A percentile compares a stretch with the other conserved stretches of the same genome.
Evolutionary conservation across 2,329 filamentous ascomycete genomes (phyloP).

Genomic region (Zymoseptoria passerinii): DNA sequence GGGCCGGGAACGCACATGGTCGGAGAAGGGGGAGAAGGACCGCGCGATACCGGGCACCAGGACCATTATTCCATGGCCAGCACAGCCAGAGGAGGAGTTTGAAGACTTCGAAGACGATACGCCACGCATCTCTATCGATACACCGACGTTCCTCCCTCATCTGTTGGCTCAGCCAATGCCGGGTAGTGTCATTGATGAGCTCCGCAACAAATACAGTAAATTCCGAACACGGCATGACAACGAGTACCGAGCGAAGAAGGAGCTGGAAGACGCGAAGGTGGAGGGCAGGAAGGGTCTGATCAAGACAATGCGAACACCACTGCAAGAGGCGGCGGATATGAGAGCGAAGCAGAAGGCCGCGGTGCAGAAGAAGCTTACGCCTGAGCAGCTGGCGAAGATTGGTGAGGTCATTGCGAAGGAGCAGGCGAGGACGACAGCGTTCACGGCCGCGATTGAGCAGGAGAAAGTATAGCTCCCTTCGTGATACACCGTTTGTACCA

Average conservation of each 20-base stretch:
- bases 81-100: conserved; percentile 37
- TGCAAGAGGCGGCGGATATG: conserved; percentile 35
- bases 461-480: background rate
- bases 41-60: conserved; percentile 60
- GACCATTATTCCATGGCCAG: conserved; percentile 69
- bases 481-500: background rate
- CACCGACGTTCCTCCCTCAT: conserved; percentile 67
- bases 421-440: conserved; percentile 6
- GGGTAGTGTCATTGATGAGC: conserved; percentile 67
- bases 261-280: conserved; percentile 48
- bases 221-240: conserved; percentile 74
- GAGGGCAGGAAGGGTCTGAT: conserved; percentile 35
- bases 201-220: conserved; percentile 72
- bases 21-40: conserved; percentile 27
- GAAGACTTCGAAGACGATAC: conserved; percentile 61
- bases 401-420: conserved; percentile 33
- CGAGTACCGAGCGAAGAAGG: conserved; percentile 60
- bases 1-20: conserved; percentile 13
- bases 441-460: background rate
- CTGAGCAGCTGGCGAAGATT: conserved; percentile 35
- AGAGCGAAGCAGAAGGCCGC: conserved; percentile 33
- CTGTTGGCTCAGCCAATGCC: conserved; percentile 74
- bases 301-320: conserved; percentile 39
- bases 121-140: conserved; percentile 64
- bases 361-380: conserved; percentile 30